Conservation (phyloP, 1,139 yeast species). For the Geotrichum aggregatum region DNA sequence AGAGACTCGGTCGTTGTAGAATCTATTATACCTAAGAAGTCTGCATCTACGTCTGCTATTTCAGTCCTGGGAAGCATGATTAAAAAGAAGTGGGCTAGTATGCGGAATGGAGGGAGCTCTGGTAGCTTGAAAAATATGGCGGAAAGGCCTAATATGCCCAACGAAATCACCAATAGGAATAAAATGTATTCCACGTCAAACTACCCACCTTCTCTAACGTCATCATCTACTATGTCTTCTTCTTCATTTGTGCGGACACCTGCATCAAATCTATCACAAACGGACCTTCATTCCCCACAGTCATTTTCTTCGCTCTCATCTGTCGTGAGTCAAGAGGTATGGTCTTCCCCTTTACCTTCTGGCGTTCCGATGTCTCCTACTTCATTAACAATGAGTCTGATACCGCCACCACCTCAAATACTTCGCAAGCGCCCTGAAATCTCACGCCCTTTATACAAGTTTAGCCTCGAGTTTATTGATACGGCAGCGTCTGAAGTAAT, state of each 20-base stretch:
- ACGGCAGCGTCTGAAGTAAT: conserved; percentile 21
- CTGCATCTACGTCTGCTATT: conserved; percentile 12
- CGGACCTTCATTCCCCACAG: background rate
- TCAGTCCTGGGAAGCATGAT: conserved; percentile 8
- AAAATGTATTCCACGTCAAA: background rate
- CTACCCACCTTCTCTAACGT: conserved; percentile 5
- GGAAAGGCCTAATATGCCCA: conserved; percentile 10
- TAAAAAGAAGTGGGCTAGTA: conserved; percentile 9
- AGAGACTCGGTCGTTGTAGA: background rate
- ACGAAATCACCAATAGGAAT: background rate
- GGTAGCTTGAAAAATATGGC: conserved; percentile 3
- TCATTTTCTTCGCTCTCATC: background rate
- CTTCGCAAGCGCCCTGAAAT: conserved; percentile 33
- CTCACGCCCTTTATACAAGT: conserved; percentile 29
- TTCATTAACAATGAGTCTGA: conserved; percentile 31
- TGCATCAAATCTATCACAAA: background rate
- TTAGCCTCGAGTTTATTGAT: conserved; percentile 30
- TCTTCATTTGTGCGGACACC: conserved; percentile 1
- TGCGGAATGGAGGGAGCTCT: conserved; percentile 1
- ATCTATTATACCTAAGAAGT: background rate
- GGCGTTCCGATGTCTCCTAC: conserved; percentile 8
- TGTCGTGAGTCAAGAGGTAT: background rate
- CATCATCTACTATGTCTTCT: background rate
- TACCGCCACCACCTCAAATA: conserved; percentile 36
- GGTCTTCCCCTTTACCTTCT: background rate